Evolutionary conservation across 2,329 filamentous ascomycete genomes (phyloP), one percentile per base, ranked within the genome.

Genomic region (Nemania sp.): DNA sequence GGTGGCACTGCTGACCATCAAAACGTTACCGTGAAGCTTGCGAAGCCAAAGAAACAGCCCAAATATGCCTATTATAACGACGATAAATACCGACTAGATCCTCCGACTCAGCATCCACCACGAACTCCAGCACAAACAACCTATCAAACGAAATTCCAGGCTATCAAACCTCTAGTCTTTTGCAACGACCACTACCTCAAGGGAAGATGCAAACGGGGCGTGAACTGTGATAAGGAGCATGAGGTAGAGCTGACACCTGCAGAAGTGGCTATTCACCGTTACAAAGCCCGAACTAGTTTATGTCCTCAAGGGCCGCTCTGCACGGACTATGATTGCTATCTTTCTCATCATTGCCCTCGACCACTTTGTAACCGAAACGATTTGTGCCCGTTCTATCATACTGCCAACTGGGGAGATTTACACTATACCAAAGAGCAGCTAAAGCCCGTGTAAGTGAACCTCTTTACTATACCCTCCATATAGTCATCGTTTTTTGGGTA

Each of bases 111-210:
- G 52, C 76, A 78, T 49, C 77, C 77, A 2, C 72, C 76, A 7
- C 72, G 74, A 20, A 74, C 73, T 13, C 73, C 75, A 8, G 77
- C 77, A 24, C 77, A 79, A 59, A 58, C 63, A 22, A 69, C 76
- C 26, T 79, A 79, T 47, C 76, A 78, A 61, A 69, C 70, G 56
- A 79, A 79, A 64, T 77, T 78, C 45, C 73, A 75, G 45, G 58
- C 66, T 18, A 74, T 77, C 60, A 76, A 73, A 27, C 77, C 77
- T 18, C 71, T 71, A 8, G 77, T 77, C 41, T 78, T 79, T 63
- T 79, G 77, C 67, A 79, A 79, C 62, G 77, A 79, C 53, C 73
- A 73, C 63, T 79, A 79, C 65, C 75, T 79, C 15, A 76, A 77
- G 45, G 77, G 77, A 6, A 69, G 64, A 24, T 79, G 77, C 63